These are phyloP conservation scores for Aspergillus asperescens DNA, from an alignment of 495 filamentous ascomycete species.

Conservation along the genomic window DNA sequence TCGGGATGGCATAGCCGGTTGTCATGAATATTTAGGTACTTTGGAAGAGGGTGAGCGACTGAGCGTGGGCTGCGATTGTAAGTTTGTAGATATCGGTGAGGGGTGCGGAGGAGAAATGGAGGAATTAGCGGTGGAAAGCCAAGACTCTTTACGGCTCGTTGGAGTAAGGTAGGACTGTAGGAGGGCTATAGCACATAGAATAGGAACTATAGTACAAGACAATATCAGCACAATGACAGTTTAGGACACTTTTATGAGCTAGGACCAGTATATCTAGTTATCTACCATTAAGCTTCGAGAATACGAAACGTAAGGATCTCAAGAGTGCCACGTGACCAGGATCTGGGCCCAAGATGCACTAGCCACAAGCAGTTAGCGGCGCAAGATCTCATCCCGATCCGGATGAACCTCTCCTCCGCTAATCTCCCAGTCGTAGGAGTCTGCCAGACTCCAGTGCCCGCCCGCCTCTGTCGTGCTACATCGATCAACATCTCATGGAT, in stretches of 20 bases:
- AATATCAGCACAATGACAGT: not conserved
- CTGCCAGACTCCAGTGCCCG: too few species aligned
- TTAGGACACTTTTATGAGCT: not conserved
- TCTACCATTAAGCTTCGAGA: not conserved
- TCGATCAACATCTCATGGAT: too few species aligned
- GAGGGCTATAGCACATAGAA: not conserved
- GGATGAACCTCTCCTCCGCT: too few species aligned
- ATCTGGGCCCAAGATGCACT: not conserved
- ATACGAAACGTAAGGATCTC: not conserved
- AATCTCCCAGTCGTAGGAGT: too few species aligned
- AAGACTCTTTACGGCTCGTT: not conserved
- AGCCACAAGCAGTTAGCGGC: not conserved
- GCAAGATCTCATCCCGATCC: not conserved
- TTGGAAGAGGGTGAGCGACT: not conserved
- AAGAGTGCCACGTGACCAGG: not conserved
- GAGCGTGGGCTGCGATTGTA: not conserved
- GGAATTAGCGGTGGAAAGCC: slow-evolving; percentile 3
- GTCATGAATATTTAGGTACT: slow-evolving; percentile 20
- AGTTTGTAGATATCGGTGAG: not conserved
- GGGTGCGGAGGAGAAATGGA: slow-evolving; percentile 6
- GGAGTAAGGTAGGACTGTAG: not conserved
- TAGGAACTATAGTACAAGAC: not conserved
- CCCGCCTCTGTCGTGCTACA: too few species aligned
- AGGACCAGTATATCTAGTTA: not conserved
- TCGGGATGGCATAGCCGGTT: slow-evolving; percentile 6